Evolutionary conservation across 768 basidiomycete genomes (phyloP).

Genomic region (Tylopilus rubrobrunneus): DNA sequence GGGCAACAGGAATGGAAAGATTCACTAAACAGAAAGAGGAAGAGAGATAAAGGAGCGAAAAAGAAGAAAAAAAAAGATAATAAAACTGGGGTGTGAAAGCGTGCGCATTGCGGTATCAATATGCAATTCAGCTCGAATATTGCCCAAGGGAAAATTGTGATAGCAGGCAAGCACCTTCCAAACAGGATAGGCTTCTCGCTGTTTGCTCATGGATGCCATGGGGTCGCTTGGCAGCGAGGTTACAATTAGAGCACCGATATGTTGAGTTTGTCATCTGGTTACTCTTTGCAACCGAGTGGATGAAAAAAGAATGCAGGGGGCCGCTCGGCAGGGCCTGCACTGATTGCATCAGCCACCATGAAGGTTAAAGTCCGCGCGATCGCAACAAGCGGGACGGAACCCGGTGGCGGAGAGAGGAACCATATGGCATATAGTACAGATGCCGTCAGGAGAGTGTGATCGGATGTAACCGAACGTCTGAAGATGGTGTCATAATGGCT

Average conservation of each 20-base stretch:
- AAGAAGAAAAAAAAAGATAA: not conserved
- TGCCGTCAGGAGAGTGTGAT: conserved; percentile 26
- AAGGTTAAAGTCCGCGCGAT: conserved; percentile 25
- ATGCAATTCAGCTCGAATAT: conserved; percentile 15
- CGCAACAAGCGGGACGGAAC: conserved; percentile 25
- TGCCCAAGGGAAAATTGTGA: conserved; percentile 10
- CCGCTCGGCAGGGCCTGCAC: conserved; percentile 12
- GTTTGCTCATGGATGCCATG: conserved; percentile 8
- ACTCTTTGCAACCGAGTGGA: conserved; percentile 8
- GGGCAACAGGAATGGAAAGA: not conserved
- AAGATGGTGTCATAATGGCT: conserved; percentile 19
- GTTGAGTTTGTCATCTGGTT: conserved; percentile 13
- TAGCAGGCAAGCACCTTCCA: conserved; percentile 21
- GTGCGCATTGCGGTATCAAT: conserved; percentile 17
- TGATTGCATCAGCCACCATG: conserved; percentile 24
- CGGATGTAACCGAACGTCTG: conserved; percentile 23
- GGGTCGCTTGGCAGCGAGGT: conserved; percentile 8
- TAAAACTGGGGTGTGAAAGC: conserved; percentile 18
- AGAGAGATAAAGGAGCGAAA: not conserved
- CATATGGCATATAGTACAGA: conserved; percentile 24
- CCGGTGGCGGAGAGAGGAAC: conserved; percentile 23
- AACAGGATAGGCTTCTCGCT: conserved; percentile 17
- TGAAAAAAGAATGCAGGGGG: conserved; percentile 16
- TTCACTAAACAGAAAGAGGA: not conserved
- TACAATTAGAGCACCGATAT: conserved; percentile 1